Base-by-base conservation (phyloP, 768 basidiomycete species). In the Fistulinella prunicolor region DNA sequence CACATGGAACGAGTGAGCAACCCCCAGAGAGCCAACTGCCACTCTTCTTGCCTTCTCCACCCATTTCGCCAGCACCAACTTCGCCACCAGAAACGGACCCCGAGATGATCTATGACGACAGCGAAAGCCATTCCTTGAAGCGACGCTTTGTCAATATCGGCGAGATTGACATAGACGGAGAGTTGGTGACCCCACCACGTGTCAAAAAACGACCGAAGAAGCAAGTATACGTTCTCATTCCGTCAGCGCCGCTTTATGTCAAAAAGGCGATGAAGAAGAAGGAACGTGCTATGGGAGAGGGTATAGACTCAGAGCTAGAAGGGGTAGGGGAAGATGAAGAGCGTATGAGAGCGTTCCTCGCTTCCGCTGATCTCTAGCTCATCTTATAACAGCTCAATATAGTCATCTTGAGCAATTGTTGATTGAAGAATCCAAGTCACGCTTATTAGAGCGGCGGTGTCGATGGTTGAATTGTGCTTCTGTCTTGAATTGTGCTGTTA, bases 401-500 rank as follows among this genome's bases (percentile, higher is more conserved):
- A 58, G 44, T 61, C 53, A 48, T 47, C 54, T 61, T 53, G 78
- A 80, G 57, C 70, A 64, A 45, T 63, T 71, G 36, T 72, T 76
- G 28, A 65, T 82, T 50, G 60, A 70, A 44, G 60, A 79, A 48
- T 73, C 83, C 45, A 76, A 71, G 49, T 70, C 72, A 8, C 70
- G 79, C 50, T 51, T 85, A 44, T 69, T 68, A 44, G 70, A 72
- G 51, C 61, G 70, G 37, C 67, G 62, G 10, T 89, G 86, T 65
- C 72, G 70, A 60, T 89, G 86, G 86, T 65, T 63, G 46, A 70
- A 70, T 22, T 89, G 86, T 63, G 71, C 70, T 49, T 70, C 69
- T 35, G 55, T 79, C 13, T 57, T 86, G 53, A 85, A 82, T 57
- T 81, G 81, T 38, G 65, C 69, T 6, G 68, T 74, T 36, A 72